Percentiles rank a stretch among this genome's conserved stretches.
Evolutionary conservation across 805 yeast species (phyloP).

Genomic region (Candida ficus): DNA sequence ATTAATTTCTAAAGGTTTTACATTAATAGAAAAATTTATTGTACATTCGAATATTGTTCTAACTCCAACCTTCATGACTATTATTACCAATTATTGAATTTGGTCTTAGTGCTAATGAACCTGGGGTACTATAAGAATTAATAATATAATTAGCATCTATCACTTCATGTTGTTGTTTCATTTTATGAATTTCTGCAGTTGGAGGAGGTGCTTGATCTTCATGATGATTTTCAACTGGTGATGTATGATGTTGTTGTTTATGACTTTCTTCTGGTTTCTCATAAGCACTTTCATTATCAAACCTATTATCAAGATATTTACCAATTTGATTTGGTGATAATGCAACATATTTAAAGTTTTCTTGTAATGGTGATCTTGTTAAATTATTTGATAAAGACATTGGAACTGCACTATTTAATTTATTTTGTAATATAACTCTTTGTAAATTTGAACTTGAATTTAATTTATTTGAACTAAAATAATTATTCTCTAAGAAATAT

Average conservation of each 20-base stretch:
- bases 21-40: not conserved
- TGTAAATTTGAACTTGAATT: constrained; percentile 19
- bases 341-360: constrained; percentile 10
- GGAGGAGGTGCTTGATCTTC: constrained; percentile 5
- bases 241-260: not conserved
- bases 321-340: constrained; percentile 18
- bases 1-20: too few relatives aligned
- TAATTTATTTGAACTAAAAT: constrained; percentile 5
- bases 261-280: too few relatives aligned
- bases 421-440: constrained; percentile 23
- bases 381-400: constrained; percentile 1
- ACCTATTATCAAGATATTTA: constrained; percentile 16
- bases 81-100: constrained; percentile 8
- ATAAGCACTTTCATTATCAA: constrained; percentile 1
- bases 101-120: constrained; percentile 16
- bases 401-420: constrained; percentile 7
- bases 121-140: constrained; percentile 21
- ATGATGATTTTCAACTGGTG: not conserved
- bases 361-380: constrained; percentile 1
- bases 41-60: not conserved
- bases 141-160: constrained; percentile 11
- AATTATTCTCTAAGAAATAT: constrained; percentile 19
- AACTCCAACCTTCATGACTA: constrained; percentile 20
- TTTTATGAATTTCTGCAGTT: not conserved
- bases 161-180: not conserved